Evolutionary conservation across 306 rosid genomes (phyloP), one percentile per base, ranked within the genome.

Genomic region (Cicer bijugum): DNA sequence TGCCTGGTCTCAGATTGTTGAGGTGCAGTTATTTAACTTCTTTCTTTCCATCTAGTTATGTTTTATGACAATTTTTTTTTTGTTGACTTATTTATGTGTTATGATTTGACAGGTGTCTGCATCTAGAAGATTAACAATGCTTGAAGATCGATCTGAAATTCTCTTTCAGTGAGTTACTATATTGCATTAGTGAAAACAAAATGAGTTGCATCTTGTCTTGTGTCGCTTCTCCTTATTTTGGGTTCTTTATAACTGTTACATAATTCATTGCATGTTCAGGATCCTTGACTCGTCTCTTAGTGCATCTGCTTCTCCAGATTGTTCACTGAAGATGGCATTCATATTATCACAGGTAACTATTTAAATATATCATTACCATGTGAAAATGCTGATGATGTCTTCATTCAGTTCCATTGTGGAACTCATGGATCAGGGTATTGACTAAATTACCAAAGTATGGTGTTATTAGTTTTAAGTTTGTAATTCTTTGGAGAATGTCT

Each of bases 1-100:
- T 78, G 92, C 96, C 85, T 91, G 98, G 98, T 91, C 97, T 28
- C 97, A 91, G 83, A 84, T 89, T 86, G 94, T 89, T 71, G 98
- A 94, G 98, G 98, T 94, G 56, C 53, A 28, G 55, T 79, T 35
- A 78, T 64, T 79, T 67, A 44, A 28, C 50, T 79, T 35, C 80
- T 60, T 79, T 67, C 70, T 71, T 75, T 60, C 33, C 66, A 28
- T 71, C 37, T 9, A 42, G 8, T 53, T 68, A 50, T 63, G 50
- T 63, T 47, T 37, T 71, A 35, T 66, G 77, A 28, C 14, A 7
- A 28, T 28, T 52, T 23, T 11, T 11, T 9, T 28, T 12, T 17
- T 17, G 19, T 17, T 17, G 65, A 59, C 17, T 33, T 12, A 59
- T 10, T 39, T 55, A 38, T 69, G 60, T 63, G 53, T 38, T 71